Percentiles rank a stretch among this genome's conserved stretches.
phyloP scores from a whole-genome alignment of 495 filamentous ascomycete species.

The Xylaria castorea region DNA sequence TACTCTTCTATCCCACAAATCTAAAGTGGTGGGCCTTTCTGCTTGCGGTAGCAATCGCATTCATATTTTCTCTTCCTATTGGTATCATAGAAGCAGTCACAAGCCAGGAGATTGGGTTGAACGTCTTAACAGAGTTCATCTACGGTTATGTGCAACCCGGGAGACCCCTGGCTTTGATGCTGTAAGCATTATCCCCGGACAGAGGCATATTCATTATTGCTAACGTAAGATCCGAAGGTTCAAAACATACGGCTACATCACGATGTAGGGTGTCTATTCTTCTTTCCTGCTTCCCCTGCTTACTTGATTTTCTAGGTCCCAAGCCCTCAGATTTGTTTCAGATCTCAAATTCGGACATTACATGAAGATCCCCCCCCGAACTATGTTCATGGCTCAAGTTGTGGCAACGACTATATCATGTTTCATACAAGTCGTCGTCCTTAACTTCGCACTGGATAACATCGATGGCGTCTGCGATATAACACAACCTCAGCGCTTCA shows the following conservation, averaged over 20 bases:
- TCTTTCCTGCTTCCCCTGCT: neutral
- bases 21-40: slow-evolving; percentile 72
- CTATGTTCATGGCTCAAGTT: slow-evolving; percentile 72
- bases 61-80: slow-evolving; percentile 61
- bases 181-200: slow-evolving; percentile 41
- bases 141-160: slow-evolving; percentile 75
- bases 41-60: slow-evolving; percentile 65
- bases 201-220: neutral
- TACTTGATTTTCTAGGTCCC: slow-evolving; percentile 42
- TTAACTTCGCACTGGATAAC: slow-evolving; percentile 68
- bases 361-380: slow-evolving; percentile 72
- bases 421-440: slow-evolving; percentile 69
- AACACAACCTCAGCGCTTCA: slow-evolving; percentile 67
- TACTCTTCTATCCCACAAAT: slow-evolving; percentile 69
- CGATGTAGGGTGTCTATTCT: slow-evolving; percentile 52
- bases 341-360: slow-evolving; percentile 71
- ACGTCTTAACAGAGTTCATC: slow-evolving; percentile 74
- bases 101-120: slow-evolving; percentile 72
- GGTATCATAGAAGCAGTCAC: slow-evolving; percentile 70
- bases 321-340: slow-evolving; percentile 60
- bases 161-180: slow-evolving; percentile 70
- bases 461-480: slow-evolving; percentile 68
- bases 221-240: slow-evolving; percentile 51
- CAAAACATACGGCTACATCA: slow-evolving; percentile 78
- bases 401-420: slow-evolving; percentile 70